Conservation (phyloP, 148 eudicot species). For the Mesembryanthemum crystallinum region DNA sequence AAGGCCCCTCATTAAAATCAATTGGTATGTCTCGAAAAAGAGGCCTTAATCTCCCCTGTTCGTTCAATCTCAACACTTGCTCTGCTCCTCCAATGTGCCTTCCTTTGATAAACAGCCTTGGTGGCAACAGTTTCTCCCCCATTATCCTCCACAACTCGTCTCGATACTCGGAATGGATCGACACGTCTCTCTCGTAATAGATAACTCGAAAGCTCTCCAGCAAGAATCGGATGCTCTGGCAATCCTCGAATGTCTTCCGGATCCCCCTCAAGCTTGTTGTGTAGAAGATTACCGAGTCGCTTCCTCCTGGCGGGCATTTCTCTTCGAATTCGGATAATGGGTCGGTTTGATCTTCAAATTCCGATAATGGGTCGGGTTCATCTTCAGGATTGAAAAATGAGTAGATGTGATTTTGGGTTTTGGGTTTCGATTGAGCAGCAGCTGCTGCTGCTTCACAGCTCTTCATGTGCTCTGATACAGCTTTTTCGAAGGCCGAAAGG, state of each 20-base stretch:
- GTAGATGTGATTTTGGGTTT: slow-evolving; percentile 17
- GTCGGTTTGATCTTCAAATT: slow-evolving; percentile 26
- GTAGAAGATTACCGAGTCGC: slow-evolving; percentile 54
- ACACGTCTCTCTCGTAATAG: slow-evolving; percentile 67
- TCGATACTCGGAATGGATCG: slow-evolving; percentile 63
- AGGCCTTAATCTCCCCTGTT: slow-evolving; percentile 53
- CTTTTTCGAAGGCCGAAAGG: slow-evolving; percentile 55
- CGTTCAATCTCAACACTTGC: slow-evolving; percentile 56
- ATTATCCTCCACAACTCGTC: slow-evolving; percentile 71
- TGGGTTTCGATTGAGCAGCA: slow-evolving; percentile 34
- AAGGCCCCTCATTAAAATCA: slow-evolving; percentile 41
- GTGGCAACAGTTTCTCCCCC: slow-evolving; percentile 57
- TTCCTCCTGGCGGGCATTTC: slow-evolving; percentile 67
- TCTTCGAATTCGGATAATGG: slow-evolving; percentile 45
- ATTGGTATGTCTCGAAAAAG: slow-evolving; percentile 58
- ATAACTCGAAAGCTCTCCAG: slow-evolving; percentile 58
- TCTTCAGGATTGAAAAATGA: slow-evolving; percentile 28
- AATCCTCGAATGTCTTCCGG: slow-evolving; percentile 69
- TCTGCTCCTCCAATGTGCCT: slow-evolving; percentile 87
- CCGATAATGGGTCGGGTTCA: slow-evolving; percentile 31
- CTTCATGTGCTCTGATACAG: slow-evolving; percentile 45
- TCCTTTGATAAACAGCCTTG: slow-evolving; percentile 70
- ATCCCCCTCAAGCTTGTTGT: slow-evolving; percentile 62
- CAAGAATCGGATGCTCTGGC: slow-evolving; percentile 58
- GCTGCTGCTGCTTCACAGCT: slow-evolving; percentile 33